phyloP scores from a whole-genome alignment of 2,329 filamentous ascomycete species.

The Fusarium sp. region DNA sequence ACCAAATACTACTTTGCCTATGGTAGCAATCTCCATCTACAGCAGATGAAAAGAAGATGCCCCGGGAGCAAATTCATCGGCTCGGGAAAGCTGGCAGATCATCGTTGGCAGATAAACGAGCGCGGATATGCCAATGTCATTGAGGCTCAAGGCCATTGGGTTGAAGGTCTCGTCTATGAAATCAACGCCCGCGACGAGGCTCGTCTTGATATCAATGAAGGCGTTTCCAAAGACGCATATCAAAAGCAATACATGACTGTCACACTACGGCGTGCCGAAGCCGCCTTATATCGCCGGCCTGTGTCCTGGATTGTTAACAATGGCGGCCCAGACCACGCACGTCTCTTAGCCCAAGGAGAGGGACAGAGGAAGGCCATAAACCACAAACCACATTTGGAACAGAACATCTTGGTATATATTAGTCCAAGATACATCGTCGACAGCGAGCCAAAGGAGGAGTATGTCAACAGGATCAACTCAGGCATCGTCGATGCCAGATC shows the following conservation, averaged over 20 bases:
- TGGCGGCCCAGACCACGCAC: conserved; percentile 52
- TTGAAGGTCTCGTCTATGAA: conserved; percentile 59
- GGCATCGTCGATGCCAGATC: conserved; percentile 54
- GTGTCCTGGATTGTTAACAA: conserved; percentile 56
- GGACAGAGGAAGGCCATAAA: conserved; percentile 34
- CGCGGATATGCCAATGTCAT: conserved; percentile 62
- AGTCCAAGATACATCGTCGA: conserved; percentile 52
- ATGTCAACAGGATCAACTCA: conserved; percentile 57
- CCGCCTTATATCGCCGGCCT: conserved; percentile 54
- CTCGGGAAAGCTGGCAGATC: conserved; percentile 54
- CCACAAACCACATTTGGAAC: conserved; percentile 45
- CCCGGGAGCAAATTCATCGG: conserved; percentile 58
- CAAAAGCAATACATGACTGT: conserved; percentile 54
- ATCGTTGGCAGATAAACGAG: conserved; percentile 63
- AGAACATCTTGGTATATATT: conserved; percentile 58
- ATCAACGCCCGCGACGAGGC: conserved; percentile 56
- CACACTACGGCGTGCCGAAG: conserved; percentile 51
- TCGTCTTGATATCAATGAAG: conserved; percentile 57
- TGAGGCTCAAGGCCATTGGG: conserved; percentile 51
- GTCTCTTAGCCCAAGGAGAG: conserved; percentile 38
- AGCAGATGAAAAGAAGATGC: conserved; percentile 61
- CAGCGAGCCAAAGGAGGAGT: conserved; percentile 56
- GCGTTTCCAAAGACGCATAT: conserved; percentile 57
- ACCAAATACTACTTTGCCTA: conserved; percentile 61
- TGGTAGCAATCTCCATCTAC: conserved; percentile 60